A percentile compares a stretch with the other conserved stretches of the same genome.
phyloP scores from a whole-genome alignment of 768 basidiomycete species.

The Strobilomyces echinocephalus region DNA sequence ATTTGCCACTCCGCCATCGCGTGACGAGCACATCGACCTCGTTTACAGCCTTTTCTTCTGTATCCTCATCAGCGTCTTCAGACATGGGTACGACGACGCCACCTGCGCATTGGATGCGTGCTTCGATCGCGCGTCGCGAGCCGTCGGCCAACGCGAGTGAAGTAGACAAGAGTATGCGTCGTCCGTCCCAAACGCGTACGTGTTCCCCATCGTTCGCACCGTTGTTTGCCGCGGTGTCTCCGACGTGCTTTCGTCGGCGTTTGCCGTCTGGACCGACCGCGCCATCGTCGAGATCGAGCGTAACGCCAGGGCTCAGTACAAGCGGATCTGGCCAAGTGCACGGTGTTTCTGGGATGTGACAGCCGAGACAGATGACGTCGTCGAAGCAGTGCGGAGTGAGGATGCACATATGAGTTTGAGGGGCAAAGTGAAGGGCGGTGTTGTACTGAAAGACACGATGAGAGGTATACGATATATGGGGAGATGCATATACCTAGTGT shows the following conservation, averaged over 20 bases:
- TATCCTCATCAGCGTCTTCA: conserved; percentile 35
- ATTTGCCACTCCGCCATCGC: conserved; percentile 59
- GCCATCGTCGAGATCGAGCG: conserved; percentile 14
- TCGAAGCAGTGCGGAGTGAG: conserved; percentile 94
- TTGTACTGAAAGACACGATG: conserved; percentile 30
- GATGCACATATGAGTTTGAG: conserved; percentile 56
- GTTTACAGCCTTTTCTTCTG: conserved; percentile 32
- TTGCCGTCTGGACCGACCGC: conserved; percentile 13
- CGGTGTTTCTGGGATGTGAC: conserved; percentile 44
- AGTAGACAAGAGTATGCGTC: conserved; percentile 56
- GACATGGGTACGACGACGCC: conserved; percentile 53
- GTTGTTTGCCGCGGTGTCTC: conserved; percentile 21
- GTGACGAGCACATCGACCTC: conserved; percentile 74
- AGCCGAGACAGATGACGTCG: conserved; percentile 60
- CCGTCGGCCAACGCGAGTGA: conserved; percentile 50
- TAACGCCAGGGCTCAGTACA: conserved; percentile 34
- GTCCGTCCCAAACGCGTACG: conserved; percentile 53
- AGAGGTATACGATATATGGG: background rate
- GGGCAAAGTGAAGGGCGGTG: conserved; percentile 53
- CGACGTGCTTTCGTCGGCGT: conserved; percentile 23
- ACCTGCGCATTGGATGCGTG: conserved; percentile 57
- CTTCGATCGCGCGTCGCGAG: conserved; percentile 51
- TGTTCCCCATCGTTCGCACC: conserved; percentile 20
- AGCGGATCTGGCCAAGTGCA: conserved; percentile 76
- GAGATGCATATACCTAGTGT: too few relatives aligned